A percentile compares a stretch with the other conserved stretches of the same genome.
Conservation (phyloP, 768 basidiomycete genomes). For the Tricholoma terreum region DNA sequence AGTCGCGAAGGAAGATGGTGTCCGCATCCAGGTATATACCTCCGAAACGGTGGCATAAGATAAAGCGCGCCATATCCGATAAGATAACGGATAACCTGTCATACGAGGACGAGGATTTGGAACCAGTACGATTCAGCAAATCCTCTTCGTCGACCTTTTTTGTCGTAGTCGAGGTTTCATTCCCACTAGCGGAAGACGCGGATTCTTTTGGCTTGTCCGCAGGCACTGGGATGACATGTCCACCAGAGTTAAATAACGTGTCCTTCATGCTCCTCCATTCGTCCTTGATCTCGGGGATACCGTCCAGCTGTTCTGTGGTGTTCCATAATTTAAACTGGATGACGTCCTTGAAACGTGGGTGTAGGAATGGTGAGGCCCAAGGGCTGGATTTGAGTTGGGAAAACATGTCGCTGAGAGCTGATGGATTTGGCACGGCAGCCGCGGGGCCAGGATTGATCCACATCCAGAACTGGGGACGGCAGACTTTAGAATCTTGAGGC, state of each 20-base stretch:
- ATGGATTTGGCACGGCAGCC: constrained; percentile 76
- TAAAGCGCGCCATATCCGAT: constrained; percentile 96
- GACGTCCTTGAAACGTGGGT: constrained; percentile 82
- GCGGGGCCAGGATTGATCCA: constrained; percentile 97
- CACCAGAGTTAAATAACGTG: constrained; percentile 85
- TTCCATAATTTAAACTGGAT: constrained; percentile 96
- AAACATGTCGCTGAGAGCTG: constrained; percentile 79
- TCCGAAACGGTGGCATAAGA: constrained; percentile 89
- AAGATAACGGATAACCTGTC: constrained; percentile 90
- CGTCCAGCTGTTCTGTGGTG: constrained; percentile 92
- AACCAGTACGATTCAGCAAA: constrained; percentile 74
- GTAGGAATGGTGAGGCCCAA: constrained; percentile 91
- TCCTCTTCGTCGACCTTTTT: constrained; percentile 48
- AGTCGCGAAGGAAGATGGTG: constrained; percentile 87
- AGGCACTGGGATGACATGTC: constrained; percentile 65
- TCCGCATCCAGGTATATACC: constrained; percentile 95
- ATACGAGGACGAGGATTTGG: constrained; percentile 83
- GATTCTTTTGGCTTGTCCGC: constrained; percentile 32
- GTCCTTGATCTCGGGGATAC: constrained; percentile 78
- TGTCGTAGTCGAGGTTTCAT: constrained; percentile 49
- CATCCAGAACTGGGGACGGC: constrained; percentile 90
- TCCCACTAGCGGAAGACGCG: constrained; percentile 38
- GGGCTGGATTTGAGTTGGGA: constrained; percentile 73
- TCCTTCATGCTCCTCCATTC: constrained; percentile 78
- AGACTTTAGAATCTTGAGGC: constrained; percentile 46